These are phyloP conservation scores for Colletotrichum sp. DNA, from an alignment of 2,329 filamentous ascomycete genomes.

Conservation along the genomic window DNA sequence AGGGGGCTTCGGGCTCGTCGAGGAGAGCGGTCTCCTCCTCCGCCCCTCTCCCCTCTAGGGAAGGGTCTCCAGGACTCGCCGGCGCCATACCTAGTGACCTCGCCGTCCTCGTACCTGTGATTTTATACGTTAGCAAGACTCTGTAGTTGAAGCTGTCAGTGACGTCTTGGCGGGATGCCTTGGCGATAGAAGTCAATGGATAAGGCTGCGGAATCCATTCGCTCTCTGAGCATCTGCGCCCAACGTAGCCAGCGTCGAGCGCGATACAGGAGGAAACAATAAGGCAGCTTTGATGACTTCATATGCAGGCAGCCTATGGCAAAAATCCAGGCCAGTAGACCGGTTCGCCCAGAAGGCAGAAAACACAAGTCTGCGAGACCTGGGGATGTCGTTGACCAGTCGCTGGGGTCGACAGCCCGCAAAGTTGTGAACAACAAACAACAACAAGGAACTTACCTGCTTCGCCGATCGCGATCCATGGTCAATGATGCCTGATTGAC, in stretches of 20 bases:
- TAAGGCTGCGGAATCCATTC: not conserved
- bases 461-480: slow-evolving; percentile 42
- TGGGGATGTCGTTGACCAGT: not conserved
- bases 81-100: slow-evolving; percentile 66
- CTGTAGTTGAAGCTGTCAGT: not conserved
- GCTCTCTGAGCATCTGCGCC: not conserved
- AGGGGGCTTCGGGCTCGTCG: slow-evolving; percentile 35
- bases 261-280: not conserved
- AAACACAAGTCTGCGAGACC: not conserved
- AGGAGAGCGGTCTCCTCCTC: slow-evolving; percentile 45
- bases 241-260: not conserved
- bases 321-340: not conserved
- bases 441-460: slow-evolving; percentile 33
- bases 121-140: not conserved
- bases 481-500: not conserved
- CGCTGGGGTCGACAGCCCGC: not conserved
- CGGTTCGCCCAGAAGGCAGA: not conserved
- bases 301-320: not conserved
- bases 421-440: not conserved
- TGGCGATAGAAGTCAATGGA: not conserved
- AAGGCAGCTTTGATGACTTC: not conserved
- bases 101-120: slow-evolving; percentile 63
- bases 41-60: slow-evolving; percentile 38
- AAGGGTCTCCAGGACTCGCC: slow-evolving; percentile 67
- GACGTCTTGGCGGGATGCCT: not conserved